Base-by-base conservation (phyloP, 1,284 basidiomycete species). In the Trichosporon sp. region DNA sequence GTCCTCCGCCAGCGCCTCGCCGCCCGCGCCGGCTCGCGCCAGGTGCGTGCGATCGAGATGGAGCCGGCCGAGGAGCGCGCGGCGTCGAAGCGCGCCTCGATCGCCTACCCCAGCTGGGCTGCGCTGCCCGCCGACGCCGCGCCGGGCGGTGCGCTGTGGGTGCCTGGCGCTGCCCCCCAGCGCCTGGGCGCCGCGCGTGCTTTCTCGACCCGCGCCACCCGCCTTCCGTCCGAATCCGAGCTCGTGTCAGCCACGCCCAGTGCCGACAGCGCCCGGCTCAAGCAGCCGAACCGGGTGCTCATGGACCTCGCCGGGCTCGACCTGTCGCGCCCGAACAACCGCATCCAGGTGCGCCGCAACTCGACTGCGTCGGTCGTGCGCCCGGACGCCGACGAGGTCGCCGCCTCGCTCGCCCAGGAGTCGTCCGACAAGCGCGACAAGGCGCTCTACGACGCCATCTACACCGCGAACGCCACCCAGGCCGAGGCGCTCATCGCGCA, bases 291-390 rank as follows among this genome's bases (percentile, higher is more conserved):
- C 66, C 73, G 74, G 32, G 76, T 80, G 0, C 68, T 78, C 47
- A 79, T 79, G 79, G 79, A 81, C 73, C 76, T 81, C 6, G 80
- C 80, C 0, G 80, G 80, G 1, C 68, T 73, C 31, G 79, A 81
- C 72, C 34, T 71, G n/a, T 65, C 73, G 31, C 71, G 72, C 11
- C 69, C 72, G 2, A 68, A 68, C 21, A 67, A 73, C 25, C 56
- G 72, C 3, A 70, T 72, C 13, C 69, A 74, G 64, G 65, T 72
- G 12, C 70, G 78, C 62, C 72, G 76, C 42, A 78, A 78, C 67
- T 76, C 74, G 44, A 78, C 75, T 0, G 74, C 76, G 3, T 74
- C 76, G 1, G 68, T 76, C 13, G 71, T 62, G 5, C 67, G 72
- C 27, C 63, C 70, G 12, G 65, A 66, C 32, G 47, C 71, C 66